phyloP scores from a whole-genome alignment of 352 stramenopile species.

The Globisporangium lucens region DNA sequence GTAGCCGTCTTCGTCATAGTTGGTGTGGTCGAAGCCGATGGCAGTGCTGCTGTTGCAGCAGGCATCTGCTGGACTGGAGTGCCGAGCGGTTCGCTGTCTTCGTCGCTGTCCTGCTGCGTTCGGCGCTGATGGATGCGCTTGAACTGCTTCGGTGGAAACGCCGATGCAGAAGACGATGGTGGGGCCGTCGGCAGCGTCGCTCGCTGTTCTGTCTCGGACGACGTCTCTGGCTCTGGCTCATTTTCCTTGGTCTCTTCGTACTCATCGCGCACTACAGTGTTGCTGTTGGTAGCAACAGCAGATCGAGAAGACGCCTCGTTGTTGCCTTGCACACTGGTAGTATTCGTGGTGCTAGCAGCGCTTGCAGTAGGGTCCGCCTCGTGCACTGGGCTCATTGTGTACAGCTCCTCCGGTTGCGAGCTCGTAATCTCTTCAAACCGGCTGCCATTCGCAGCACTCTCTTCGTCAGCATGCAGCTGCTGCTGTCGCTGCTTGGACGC shows the following conservation, averaged over 20 bases:
- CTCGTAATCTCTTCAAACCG: neutral
- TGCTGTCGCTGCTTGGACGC: neutral
- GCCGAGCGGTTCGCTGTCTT: neutral
- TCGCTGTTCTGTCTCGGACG: neutral
- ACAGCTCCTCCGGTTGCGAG: conserved; percentile 2
- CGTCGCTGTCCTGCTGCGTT: neutral
- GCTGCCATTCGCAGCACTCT: neutral
- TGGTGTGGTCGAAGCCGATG: neutral
- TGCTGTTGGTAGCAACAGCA: neutral
- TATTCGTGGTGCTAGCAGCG: neutral
- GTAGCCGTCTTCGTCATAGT: too few species aligned
- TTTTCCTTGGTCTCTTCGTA: conserved; percentile 16
- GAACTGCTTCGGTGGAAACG: conserved; percentile 1
- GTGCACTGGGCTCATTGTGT: conserved; percentile 1
- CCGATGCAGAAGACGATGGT: neutral
- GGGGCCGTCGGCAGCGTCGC: too few species aligned
- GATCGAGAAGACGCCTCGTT: neutral
- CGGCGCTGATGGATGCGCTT: conserved; percentile 5
- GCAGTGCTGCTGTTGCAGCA: neutral
- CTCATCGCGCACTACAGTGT: neutral
- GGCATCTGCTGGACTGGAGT: neutral
- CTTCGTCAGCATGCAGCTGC: neutral
- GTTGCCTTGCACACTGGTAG: neutral
- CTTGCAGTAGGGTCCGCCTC: neutral
- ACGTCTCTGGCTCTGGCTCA: neutral